Conservation (phyloP, 352 stramenopile species). For the Globisporangium spiculum region DNA sequence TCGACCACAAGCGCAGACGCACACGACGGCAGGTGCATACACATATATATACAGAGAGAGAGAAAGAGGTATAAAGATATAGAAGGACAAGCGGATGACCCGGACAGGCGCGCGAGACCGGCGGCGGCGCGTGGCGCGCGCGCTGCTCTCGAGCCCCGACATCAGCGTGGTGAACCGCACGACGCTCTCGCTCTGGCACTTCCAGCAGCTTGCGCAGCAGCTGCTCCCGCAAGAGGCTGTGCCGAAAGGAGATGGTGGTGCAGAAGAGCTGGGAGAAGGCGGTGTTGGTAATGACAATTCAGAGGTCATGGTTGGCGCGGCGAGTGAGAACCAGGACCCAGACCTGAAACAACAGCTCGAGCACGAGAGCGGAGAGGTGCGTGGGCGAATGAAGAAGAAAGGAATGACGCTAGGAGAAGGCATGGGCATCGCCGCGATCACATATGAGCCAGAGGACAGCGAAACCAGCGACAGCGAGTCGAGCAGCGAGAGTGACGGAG, state of each 20-base stretch:
- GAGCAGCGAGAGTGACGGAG: conserved; percentile 11
- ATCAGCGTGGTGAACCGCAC: conserved; percentile 70
- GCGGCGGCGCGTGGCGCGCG: conserved; percentile 38
- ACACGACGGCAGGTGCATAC: not conserved
- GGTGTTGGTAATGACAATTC: conserved; percentile 11
- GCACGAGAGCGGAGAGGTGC: not conserved
- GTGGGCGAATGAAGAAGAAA: conserved; percentile 9
- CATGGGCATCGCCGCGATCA: conserved; percentile 62
- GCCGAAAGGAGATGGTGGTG: not conserved
- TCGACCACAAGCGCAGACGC: not conserved
- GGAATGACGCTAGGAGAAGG: conserved; percentile 57
- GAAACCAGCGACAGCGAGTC: conserved; percentile 10
- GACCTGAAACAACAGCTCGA: conserved; percentile 10
- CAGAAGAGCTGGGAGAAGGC: not conserved
- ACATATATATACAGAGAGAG: not conserved
- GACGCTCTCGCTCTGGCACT: conserved; percentile 80
- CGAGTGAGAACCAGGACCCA: conserved; percentile 11
- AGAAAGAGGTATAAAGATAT: not conserved
- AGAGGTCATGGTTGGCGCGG: conserved; percentile 17
- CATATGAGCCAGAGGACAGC: conserved; percentile 19
- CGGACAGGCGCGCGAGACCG: conserved; percentile 2
- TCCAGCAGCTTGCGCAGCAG: conserved; percentile 55
- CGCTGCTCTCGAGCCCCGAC: conserved; percentile 58
- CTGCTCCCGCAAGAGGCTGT: conserved; percentile 30
- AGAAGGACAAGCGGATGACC: conserved; percentile 5